phyloP scores from a whole-genome alignment of 441 rosid species.

The Pelargonium fulgidum region DNA sequence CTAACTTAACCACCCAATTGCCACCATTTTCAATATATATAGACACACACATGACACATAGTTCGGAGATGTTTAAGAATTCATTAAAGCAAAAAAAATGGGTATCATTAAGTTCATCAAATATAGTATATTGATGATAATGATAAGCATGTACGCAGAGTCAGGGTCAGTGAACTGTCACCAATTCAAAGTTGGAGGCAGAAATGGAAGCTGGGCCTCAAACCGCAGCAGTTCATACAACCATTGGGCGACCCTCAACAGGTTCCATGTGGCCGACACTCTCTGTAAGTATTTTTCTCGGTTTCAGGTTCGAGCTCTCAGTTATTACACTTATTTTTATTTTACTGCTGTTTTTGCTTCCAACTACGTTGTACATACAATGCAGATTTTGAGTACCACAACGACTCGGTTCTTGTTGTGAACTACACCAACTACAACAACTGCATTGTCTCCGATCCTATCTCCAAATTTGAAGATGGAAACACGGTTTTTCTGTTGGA shows the following conservation, averaged over 20 bases:
- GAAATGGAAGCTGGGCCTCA: background rate
- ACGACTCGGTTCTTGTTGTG: conserved; percentile 12
- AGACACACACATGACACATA: too few species aligned
- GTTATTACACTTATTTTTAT: background rate
- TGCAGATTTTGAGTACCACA: conserved; percentile 5
- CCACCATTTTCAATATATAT: too few species aligned
- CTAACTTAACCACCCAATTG: too few species aligned
- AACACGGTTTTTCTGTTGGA: background rate
- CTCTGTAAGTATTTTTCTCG: background rate
- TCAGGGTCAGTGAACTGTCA: background rate
- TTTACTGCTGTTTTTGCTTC: background rate
- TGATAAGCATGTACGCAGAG: background rate
- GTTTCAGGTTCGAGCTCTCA: too few species aligned
- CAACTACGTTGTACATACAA: background rate
- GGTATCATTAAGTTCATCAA: too few species aligned
- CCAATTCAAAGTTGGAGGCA: conserved; percentile 14
- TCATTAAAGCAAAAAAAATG: too few species aligned
- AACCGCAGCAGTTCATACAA: background rate
- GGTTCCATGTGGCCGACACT: conserved; percentile 14
- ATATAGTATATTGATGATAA: too few species aligned
- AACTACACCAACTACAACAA: background rate
- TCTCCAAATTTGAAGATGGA: conserved; percentile 6
- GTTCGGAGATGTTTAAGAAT: too few species aligned
- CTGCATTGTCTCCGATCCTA: conserved; percentile 8
- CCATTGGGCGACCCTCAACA: conserved; percentile 10